phyloP scores from a whole-genome alignment of 139 green algal species.

The Micromonas commoda region DNA sequence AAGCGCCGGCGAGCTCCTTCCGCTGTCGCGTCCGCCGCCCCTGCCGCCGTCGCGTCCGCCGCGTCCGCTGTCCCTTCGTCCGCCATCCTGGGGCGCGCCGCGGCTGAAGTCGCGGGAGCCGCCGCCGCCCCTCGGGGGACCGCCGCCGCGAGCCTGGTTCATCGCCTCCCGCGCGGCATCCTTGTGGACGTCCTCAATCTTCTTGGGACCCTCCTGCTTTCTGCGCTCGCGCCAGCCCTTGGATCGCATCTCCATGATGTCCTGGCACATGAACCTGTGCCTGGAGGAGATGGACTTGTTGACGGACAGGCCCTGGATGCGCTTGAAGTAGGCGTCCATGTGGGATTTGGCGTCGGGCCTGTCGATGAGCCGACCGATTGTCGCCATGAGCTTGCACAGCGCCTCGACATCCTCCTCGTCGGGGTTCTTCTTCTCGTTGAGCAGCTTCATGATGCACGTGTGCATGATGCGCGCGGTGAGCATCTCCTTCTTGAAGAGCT shows the following conservation, averaged over 20 bases:
- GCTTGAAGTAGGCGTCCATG: constrained; percentile 48
- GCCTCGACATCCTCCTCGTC: constrained; percentile 90
- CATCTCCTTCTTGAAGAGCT: constrained; percentile 91
- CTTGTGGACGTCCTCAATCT: constrained; percentile 42
- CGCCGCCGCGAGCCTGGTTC: background rate
- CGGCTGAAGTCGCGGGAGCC: no score
- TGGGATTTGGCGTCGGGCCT: constrained; percentile 43
- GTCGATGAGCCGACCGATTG: constrained; percentile 49
- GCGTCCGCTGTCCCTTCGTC: no score
- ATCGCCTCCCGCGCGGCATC: constrained; percentile 29
- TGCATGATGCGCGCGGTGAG: constrained; percentile 98
- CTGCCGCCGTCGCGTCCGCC: no score
- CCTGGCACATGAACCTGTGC: constrained; percentile 46
- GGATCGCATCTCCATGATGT: constrained; percentile 44
- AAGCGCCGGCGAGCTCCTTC: no score
- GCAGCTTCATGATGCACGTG: constrained; percentile 66
- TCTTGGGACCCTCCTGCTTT: constrained; percentile 46
- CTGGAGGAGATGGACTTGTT: constrained; percentile 35
- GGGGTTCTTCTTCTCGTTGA: constrained; percentile 37
- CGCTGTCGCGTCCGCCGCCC: no score
- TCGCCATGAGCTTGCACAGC: constrained; percentile 89
- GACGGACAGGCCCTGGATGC: constrained; percentile 35
- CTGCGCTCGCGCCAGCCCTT: constrained; percentile 45
- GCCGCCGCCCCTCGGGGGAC: constrained; percentile 4
- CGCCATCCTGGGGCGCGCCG: no score